Conservation (phyloP, 108 stramenopile genomes). For the Fistulifera solaris region DNA sequence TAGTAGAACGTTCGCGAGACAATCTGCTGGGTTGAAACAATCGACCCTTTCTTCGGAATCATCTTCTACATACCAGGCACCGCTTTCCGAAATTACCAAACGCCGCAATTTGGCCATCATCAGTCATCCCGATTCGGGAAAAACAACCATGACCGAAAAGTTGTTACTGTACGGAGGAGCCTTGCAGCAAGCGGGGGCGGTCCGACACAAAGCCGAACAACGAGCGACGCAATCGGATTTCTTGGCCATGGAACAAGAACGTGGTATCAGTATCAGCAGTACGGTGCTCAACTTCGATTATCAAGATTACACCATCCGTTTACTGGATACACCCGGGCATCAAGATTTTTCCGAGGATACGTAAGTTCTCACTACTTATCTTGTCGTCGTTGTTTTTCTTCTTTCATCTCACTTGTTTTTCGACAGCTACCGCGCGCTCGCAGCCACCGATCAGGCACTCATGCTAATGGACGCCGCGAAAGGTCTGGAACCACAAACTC, state of each 20-base stretch:
- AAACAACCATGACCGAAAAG: constrained; percentile 97
- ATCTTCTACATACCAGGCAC: constrained; percentile 23
- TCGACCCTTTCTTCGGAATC: too few species aligned
- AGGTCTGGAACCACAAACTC: constrained; percentile 92
- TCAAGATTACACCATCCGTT: constrained; percentile 27
- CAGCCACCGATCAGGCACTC: constrained; percentile 17
- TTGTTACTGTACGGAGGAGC: constrained; percentile 88
- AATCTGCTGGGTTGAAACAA: too few species aligned
- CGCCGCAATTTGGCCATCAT: constrained; percentile 95
- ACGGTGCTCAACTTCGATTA: constrained; percentile 95
- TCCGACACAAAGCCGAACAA: constrained; percentile 85
- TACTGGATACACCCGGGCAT: constrained; percentile 88
- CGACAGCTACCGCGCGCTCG: too few species aligned
- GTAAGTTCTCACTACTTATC: constrained; percentile 21
- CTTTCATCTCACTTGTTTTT: too few species aligned
- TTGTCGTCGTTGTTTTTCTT: too few species aligned
- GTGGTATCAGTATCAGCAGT: constrained; percentile 87
- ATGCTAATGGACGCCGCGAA: constrained; percentile 95
- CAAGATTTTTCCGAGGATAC: constrained; percentile 94
- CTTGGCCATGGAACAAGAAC: constrained; percentile 92
- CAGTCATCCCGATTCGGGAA: constrained; percentile 93
- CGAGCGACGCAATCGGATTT: constrained; percentile 80
- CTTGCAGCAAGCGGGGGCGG: constrained; percentile 91
- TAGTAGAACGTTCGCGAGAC: not conserved
- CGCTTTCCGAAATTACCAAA: constrained; percentile 59